These are phyloP conservation scores for Uncinocarpus reesii DNA, from an alignment of 2,329 filamentous ascomycete species.

Conservation along the genomic window DNA sequence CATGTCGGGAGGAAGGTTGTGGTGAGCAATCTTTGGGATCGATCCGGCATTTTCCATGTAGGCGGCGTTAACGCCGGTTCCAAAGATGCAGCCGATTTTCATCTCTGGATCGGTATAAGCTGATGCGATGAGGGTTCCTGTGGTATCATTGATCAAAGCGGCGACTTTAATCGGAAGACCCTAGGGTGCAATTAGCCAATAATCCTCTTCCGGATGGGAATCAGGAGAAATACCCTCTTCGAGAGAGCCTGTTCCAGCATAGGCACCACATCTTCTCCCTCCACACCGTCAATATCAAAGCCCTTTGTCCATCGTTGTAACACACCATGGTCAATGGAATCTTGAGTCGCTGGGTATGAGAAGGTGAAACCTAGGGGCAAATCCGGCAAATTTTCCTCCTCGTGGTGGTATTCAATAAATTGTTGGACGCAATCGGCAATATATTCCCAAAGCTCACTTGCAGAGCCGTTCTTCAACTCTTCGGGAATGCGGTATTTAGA, in stretches of 20 bases:
- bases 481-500: slow-evolving; percentile 93
- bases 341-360: slow-evolving; percentile 85
- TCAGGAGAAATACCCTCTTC: slow-evolving; percentile 47
- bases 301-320: slow-evolving; percentile 96
- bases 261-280: slow-evolving; percentile 81
- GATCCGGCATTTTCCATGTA: slow-evolving; percentile 92
- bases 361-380: slow-evolving; percentile 87
- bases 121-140: slow-evolving; percentile 90
- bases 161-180: slow-evolving; percentile 85
- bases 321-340: slow-evolving; percentile 85
- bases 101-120: slow-evolving; percentile 90
- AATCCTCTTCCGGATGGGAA: slow-evolving; percentile 14
- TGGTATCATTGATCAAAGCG: slow-evolving; percentile 95
- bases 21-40: slow-evolving; percentile 84
- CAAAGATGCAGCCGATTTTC: slow-evolving; percentile 96
- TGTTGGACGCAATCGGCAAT: slow-evolving; percentile 86
- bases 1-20: slow-evolving; percentile 73
- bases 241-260: slow-evolving; percentile 71
- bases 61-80: slow-evolving; percentile 93
- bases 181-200: slow-evolving; percentile 35
- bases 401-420: slow-evolving; percentile 79
- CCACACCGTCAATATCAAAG: slow-evolving; percentile 85
- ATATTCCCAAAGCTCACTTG: slow-evolving; percentile 87
- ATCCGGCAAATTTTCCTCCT: slow-evolving; percentile 49
- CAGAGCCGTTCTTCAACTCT: slow-evolving; percentile 73